phyloP scores from a whole-genome alignment of 305 asterid species.

The Rubia occidens region DNA sequence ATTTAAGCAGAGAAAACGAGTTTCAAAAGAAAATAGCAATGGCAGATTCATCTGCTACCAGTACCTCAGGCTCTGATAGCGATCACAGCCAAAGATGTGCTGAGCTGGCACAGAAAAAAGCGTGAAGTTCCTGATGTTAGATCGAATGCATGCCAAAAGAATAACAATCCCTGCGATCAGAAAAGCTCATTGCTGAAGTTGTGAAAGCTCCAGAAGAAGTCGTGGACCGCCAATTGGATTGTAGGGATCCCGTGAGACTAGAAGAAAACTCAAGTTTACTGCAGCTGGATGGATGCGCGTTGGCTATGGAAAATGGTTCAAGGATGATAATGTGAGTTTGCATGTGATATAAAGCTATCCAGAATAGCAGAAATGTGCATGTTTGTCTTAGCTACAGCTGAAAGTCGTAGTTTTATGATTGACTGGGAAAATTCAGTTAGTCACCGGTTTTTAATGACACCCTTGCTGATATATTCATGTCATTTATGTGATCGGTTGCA shows the following conservation, averaged over 20 bases:
- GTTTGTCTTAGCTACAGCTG: too few relatives aligned
- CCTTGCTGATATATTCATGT: too few relatives aligned
- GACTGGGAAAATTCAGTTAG: too few relatives aligned
- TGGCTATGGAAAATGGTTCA: slow-evolving; percentile 63
- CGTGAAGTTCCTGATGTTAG: neutral
- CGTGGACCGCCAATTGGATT: slow-evolving; percentile 18
- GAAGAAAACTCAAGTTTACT: slow-evolving; percentile 56
- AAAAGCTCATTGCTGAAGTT: slow-evolving; percentile 14
- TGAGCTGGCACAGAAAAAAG: slow-evolving; percentile 26
- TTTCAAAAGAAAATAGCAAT: slow-evolving; percentile 40
- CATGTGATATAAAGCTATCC: too few relatives aligned
- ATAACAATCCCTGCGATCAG: slow-evolving; percentile 11
- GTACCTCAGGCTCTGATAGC: neutral
- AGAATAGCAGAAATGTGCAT: too few relatives aligned
- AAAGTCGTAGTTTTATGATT: too few relatives aligned
- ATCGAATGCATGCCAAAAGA: neutral
- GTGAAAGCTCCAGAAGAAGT: slow-evolving; percentile 21
- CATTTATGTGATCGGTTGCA: too few relatives aligned
- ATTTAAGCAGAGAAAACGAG: slow-evolving; percentile 32
- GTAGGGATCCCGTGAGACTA: slow-evolving; percentile 35
- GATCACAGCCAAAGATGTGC: slow-evolving; percentile 17
- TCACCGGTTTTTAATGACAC: too few relatives aligned
- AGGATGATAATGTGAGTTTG: slow-evolving; percentile 63
- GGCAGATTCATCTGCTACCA: slow-evolving; percentile 26
- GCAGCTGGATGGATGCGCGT: slow-evolving; percentile 74